phyloP scores from a whole-genome alignment of 768 basidiomycete species.

The Hypsizygus marmoreus region DNA sequence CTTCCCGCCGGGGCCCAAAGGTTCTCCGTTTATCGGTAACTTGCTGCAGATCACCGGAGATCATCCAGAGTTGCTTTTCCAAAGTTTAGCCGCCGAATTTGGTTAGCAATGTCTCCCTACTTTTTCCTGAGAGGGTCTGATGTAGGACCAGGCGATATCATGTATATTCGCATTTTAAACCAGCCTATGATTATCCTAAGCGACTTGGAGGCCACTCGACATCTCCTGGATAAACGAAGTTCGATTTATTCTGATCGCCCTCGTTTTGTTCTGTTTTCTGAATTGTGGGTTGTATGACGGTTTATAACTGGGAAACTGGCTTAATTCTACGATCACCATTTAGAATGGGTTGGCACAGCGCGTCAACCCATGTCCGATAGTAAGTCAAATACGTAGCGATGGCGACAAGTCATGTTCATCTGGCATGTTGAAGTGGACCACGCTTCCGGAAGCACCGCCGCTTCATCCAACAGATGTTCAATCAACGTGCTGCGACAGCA shows the following conservation, averaged over 20 bases:
- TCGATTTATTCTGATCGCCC: conserved; percentile 57
- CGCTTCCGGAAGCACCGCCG: conserved; percentile 54
- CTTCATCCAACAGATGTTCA: conserved; percentile 51
- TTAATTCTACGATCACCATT: conserved; percentile 1
- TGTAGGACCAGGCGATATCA: conserved; percentile 39
- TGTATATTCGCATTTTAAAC: conserved; percentile 43
- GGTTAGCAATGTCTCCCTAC: conserved; percentile 32
- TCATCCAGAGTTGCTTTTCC: conserved; percentile 41
- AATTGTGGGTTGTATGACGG: conserved; percentile 39
- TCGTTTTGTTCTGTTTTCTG: conserved; percentile 47
- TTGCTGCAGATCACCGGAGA: conserved; percentile 42
- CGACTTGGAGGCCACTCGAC: conserved; percentile 42
- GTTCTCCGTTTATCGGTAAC: conserved; percentile 50
- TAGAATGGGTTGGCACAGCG: conserved; percentile 52
- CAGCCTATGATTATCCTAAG: conserved; percentile 54
- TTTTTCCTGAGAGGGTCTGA: neutral
- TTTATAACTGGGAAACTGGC: neutral
- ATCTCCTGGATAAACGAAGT: conserved; percentile 55
- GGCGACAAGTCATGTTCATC: neutral
- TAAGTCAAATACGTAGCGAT: conserved; percentile 23
- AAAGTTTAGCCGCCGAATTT: conserved; percentile 42
- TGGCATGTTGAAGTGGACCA: conserved; percentile 37
- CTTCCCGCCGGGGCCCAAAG: conserved; percentile 50
- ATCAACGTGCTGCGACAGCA: conserved; percentile 38
- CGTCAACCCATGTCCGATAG: conserved; percentile 51